phyloP scores from a whole-genome alignment of 2,329 filamentous ascomycete genomes.

The Arachnomyces sp. region DNA sequence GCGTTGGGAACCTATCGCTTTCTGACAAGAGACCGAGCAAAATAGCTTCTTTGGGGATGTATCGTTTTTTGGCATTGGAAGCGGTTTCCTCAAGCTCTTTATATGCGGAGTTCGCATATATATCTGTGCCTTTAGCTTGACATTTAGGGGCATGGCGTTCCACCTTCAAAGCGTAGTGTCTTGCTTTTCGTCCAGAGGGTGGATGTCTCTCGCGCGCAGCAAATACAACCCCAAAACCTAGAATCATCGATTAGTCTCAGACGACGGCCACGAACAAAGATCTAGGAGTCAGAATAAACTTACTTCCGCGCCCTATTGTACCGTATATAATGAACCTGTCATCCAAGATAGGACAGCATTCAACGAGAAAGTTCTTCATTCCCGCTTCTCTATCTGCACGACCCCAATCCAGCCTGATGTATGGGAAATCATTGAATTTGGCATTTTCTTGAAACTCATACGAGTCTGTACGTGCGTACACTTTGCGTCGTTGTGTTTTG shows the following conservation, averaged over 20 bases:
- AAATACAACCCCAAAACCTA: slow-evolving; percentile 17
- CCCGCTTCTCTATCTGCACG: too few relatives aligned
- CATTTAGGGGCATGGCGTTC: slow-evolving; percentile 7
- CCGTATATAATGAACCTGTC: too few relatives aligned
- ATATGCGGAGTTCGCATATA: neutral
- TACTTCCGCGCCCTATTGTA: too few relatives aligned
- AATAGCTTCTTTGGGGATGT: slow-evolving; percentile 22
- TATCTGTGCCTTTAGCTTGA: neutral
- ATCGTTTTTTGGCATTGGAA: slow-evolving; percentile 4
- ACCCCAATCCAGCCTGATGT: too few relatives aligned
- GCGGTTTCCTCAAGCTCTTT: neutral
- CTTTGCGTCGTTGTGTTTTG: too few relatives aligned
- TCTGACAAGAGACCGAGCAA: slow-evolving; percentile 17
- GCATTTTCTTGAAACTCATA: too few relatives aligned
- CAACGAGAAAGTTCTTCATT: too few relatives aligned
- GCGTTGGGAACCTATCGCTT: slow-evolving; percentile 20
- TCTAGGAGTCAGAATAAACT: too few relatives aligned
- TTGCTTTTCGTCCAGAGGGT: neutral
- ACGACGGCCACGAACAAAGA: too few relatives aligned
- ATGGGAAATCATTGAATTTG: too few relatives aligned
- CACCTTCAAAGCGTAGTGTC: slow-evolving; percentile 18
- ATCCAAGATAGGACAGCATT: too few relatives aligned
- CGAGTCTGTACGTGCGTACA: too few relatives aligned
- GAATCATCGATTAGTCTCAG: neutral
- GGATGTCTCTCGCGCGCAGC: slow-evolving; percentile 13